Percentiles rank a stretch among this genome's conserved stretches.
These are phyloP conservation scores for Panaeolus papilionaceus DNA, from an alignment of 768 basidiomycete genomes.

Conservation along the genomic window DNA sequence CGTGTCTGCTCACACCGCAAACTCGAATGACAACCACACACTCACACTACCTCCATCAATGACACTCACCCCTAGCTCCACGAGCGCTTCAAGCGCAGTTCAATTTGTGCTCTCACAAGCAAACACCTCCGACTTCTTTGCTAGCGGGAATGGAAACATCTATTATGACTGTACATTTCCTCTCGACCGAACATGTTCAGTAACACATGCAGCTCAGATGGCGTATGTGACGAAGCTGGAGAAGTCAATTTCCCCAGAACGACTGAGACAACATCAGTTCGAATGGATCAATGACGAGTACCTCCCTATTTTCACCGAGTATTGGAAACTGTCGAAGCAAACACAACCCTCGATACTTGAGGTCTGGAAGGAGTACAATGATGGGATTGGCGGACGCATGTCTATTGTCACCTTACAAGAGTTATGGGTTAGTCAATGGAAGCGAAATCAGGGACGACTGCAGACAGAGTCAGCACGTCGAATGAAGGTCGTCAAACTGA, in stretches of 20 bases:
- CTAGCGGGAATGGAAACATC: not conserved
- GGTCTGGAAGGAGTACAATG: not conserved
- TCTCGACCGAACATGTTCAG: too few species aligned
- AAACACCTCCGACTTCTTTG: not conserved
- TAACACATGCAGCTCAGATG: not conserved
- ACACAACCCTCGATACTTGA: not conserved
- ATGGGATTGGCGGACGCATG: not conserved
- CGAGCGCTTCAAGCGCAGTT: too few species aligned
- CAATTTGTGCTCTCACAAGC: not conserved
- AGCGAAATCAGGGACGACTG: not conserved
- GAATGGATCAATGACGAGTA: not conserved
- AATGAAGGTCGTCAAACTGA: not conserved
- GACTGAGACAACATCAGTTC: not conserved
- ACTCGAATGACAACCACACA: too few species aligned
- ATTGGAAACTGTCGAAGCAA: not conserved
- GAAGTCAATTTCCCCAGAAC: not conserved
- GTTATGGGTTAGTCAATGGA: not conserved
- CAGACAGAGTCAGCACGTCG: not conserved
- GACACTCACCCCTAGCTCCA: too few species aligned
- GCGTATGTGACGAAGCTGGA: not conserved
- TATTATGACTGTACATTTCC: not conserved
- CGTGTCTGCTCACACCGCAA: too few species aligned
- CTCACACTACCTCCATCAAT: too few species aligned
- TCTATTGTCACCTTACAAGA: not conserved
- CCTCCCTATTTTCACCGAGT: not conserved